Percentiles rank a stretch among this genome's conserved stretches.
Evolutionary conservation across 257 asterid genomes (phyloP).

Genomic region (Mentha longifolia): DNA sequence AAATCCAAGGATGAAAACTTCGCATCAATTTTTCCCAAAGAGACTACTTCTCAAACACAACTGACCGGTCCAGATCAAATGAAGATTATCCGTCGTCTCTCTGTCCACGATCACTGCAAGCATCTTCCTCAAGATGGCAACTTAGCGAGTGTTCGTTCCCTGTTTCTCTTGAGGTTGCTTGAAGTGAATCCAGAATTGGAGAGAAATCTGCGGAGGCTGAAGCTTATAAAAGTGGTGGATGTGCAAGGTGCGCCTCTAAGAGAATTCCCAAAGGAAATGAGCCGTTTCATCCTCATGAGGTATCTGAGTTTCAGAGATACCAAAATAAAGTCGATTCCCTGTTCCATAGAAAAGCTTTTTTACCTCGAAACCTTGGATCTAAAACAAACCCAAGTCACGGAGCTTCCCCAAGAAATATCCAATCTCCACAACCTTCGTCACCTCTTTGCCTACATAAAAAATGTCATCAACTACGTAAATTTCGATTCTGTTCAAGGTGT

Average conservation of each 20-base stretch:
- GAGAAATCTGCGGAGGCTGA: slow-evolving; percentile 6
- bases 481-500: slow-evolving; percentile 35
- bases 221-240: slow-evolving; percentile 40
- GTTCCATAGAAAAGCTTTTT: slow-evolving; percentile 34
- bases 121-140: neutral
- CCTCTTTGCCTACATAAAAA: slow-evolving; percentile 42
- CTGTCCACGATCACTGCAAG: slow-evolving; percentile 31
- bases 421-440: slow-evolving; percentile 44
- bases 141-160: slow-evolving; percentile 35
- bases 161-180: slow-evolving; percentile 32
- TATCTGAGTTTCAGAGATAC: slow-evolving; percentile 42
- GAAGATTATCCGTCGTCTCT: slow-evolving; percentile 34
- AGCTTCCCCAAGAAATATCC: slow-evolving; percentile 46
- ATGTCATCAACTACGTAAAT: neutral
- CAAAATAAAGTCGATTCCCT: slow-evolving; percentile 31
- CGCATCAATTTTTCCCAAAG: slow-evolving; percentile 28
- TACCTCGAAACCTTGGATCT: slow-evolving; percentile 49
- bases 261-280: slow-evolving; percentile 38
- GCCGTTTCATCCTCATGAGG: slow-evolving; percentile 42
- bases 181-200: neutral
- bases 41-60: too few species aligned
- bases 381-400: slow-evolving; percentile 39
- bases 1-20: slow-evolving; percentile 45
- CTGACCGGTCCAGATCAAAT: neutral
- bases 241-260: slow-evolving; percentile 37